Evolutionary conservation across 2,329 filamentous ascomycete species (phyloP).

Genomic region (Blastomyces gilchristii): DNA sequence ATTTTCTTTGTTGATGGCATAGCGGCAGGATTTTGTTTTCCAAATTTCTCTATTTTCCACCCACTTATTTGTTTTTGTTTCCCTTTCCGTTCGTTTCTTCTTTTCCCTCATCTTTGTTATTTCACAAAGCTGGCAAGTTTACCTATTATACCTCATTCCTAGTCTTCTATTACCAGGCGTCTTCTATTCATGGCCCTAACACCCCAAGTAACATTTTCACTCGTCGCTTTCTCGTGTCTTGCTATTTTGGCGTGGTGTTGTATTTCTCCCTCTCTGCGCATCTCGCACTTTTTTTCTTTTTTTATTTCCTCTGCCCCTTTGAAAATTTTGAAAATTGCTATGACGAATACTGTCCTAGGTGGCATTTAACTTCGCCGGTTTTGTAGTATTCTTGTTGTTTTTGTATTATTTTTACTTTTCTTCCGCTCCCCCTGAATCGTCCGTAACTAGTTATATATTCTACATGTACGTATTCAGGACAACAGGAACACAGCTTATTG

Average conservation of each 20-base stretch:
- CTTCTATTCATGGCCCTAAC: no score
- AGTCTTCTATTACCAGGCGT: neutral
- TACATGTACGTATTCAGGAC: slow-evolving; percentile 2
- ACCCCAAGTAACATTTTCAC: neutral
- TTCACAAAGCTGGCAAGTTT: neutral
- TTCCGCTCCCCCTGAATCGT: neutral
- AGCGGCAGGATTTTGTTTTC: slow-evolving; percentile 13
- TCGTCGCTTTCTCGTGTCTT: neutral
- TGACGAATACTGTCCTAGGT: neutral
- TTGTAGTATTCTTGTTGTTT: neutral
- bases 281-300: no score
- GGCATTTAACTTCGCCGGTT: neutral
- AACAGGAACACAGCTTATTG: slow-evolving; percentile 2
- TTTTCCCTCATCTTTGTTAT: neutral
- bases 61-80: neutral
- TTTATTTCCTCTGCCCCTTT: neutral
- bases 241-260: slow-evolving; percentile 2
- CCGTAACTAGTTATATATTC: neutral
- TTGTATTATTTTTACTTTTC: neutral
- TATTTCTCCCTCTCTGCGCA: neutral
- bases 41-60: neutral
- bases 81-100: neutral
- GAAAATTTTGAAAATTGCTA: neutral
- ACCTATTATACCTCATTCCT: neutral
- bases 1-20: slow-evolving; percentile 13